Conservation (phyloP, 164 flowering plant species). For the Nelumbo lutea region DNA sequence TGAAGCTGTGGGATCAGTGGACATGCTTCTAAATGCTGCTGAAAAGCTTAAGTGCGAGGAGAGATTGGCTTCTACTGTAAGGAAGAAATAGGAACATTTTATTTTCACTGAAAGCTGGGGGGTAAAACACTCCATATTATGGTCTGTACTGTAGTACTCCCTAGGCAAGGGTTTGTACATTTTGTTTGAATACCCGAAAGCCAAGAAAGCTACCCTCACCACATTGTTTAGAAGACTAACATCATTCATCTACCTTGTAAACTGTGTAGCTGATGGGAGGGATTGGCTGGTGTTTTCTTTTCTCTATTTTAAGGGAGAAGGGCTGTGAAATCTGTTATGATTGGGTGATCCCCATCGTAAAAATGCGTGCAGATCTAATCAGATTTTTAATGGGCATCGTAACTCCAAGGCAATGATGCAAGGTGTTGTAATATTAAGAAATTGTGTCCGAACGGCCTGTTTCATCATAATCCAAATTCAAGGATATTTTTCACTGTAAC, state of each 20-base stretch:
- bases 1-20: constrained; percentile 33
- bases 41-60: constrained; percentile 53
- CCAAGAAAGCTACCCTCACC: too few relatives aligned
- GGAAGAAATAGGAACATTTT: not conserved
- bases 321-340: too few relatives aligned
- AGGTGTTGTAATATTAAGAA: not conserved
- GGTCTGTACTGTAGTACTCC: too few relatives aligned
- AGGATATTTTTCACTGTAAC: not conserved
- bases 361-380: not conserved
- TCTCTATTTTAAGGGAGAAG: not conserved
- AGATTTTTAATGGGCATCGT: not conserved
- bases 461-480: not conserved
- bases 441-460: not conserved
- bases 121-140: too few relatives aligned
- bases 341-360: too few relatives aligned
- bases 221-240: not conserved
- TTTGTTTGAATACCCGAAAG: too few relatives aligned
- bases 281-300: not conserved
- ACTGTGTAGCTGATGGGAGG: not conserved
- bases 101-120: not conserved
- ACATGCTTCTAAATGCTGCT: constrained; percentile 71
- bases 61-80: constrained; percentile 11
- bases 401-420: not conserved
- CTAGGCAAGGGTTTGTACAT: too few relatives aligned
- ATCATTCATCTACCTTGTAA: not conserved